Evolutionary conservation across 441 rosid genomes (phyloP), one percentile per base, ranked within the genome.

Genomic region (Adansonia madagascariensis): DNA sequence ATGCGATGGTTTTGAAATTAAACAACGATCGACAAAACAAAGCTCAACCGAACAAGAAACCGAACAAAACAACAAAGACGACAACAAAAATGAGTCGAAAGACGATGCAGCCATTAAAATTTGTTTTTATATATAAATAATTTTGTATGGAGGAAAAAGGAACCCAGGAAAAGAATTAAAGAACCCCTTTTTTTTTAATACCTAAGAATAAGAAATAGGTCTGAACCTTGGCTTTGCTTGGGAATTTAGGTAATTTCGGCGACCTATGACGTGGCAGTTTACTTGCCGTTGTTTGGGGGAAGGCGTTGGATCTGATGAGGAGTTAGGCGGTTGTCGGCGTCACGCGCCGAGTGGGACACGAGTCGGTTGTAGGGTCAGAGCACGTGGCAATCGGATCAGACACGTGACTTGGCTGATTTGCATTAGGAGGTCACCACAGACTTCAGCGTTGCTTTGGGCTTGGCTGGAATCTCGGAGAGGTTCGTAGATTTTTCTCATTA

Each of bases 51-150:
- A 81, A 78, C 74, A 67, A 83, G 77, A 66, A 81, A 81, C 74
- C 82, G 80, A 70, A 79, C 59, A n/a, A 53, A 80, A 79, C 20
- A 77, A 71, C 41, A 73, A 60, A 24, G 41, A 60, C 7, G 39
- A 68, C n/a, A 68, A 20, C 57, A 68, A 61, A 77, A 56, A 47
- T 60, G 87, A 88, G 68, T 59, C 75, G 80, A 74, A 71, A 43
- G 85, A 84, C 77, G 84, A 85, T 76, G 8, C 77, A 87, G 91
- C 97, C 97, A 91, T 91, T 80, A 87, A 91, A 78, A 14, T 62
- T 44, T 27, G n/a, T 20, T 3, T 4, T 47, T 24, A 20, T 20
- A 59, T 10, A 59, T 1, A 22, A 59, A 59, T 20, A 10, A 9
- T 50, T 5, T 67, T 10, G 35, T 22, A 3, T 46, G 53, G 56